Conservation (phyloP, 2,329 filamentous ascomycete species). For the Blastomyces parvus region DNA sequence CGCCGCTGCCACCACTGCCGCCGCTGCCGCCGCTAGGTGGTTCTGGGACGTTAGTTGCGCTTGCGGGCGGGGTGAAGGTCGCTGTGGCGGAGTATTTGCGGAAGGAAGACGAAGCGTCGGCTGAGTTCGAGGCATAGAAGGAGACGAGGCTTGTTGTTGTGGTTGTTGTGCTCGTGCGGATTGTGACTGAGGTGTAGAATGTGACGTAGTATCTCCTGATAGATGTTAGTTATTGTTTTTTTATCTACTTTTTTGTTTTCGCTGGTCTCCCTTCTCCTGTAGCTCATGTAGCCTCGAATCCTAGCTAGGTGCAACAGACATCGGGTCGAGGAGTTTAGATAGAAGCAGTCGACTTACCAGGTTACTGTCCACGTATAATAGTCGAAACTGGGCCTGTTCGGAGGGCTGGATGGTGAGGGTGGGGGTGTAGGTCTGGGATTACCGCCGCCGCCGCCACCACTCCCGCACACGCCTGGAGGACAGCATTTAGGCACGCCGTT, state of each 20-base stretch:
- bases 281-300: neutral
- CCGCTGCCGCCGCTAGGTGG: neutral
- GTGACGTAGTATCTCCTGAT: neutral
- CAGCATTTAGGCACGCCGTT: neutral
- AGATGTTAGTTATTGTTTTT: neutral
- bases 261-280: no score
- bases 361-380: constrained; percentile 6
- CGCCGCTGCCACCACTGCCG: neutral
- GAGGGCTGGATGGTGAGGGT: neutral
- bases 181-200: neutral
- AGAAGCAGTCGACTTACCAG: neutral
- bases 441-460: neutral
- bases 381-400: neutral
- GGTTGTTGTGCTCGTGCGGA: neutral
- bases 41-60: neutral
- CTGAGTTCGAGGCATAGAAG: constrained; percentile 1
- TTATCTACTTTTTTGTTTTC: neutral
- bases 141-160: neutral
- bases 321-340: no score
- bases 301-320: neutral
- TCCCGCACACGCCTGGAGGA: neutral
- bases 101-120: constrained; percentile 3
- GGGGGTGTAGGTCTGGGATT: neutral
- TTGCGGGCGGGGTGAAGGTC: neutral
- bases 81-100: neutral